Percentiles rank a stretch among this genome's conserved stretches.
phyloP scores from a whole-genome alignment of 352 stramenopile genomes.

The Phytophthora sojae region DNA sequence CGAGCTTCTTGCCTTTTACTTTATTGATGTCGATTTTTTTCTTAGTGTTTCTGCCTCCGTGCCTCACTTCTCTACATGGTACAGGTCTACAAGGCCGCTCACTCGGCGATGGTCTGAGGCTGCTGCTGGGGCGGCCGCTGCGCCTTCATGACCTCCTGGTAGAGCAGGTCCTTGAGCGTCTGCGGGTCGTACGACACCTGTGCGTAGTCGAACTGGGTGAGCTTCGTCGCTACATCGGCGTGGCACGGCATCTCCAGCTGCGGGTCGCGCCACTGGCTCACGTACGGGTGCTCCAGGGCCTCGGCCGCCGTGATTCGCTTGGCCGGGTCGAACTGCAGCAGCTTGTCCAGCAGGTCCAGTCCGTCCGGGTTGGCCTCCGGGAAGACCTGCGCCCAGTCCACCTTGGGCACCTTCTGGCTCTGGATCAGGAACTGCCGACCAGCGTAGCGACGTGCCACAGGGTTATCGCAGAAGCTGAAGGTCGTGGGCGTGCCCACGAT shows the following conservation, averaged over 20 bases:
- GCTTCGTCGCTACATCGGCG: slow-evolving; percentile 54
- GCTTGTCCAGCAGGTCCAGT: slow-evolving; percentile 85
- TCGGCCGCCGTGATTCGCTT: slow-evolving; percentile 87
- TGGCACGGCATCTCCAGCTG: slow-evolving; percentile 66
- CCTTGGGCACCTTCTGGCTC: slow-evolving; percentile 71
- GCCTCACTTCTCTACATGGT: slow-evolving; percentile 35
- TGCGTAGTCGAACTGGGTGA: slow-evolving; percentile 81
- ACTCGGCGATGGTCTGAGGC: slow-evolving; percentile 33
- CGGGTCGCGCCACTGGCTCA: slow-evolving; percentile 84
- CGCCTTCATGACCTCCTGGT: slow-evolving; percentile 85
- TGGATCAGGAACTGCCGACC: slow-evolving; percentile 84
- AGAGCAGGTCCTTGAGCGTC: slow-evolving; percentile 81
- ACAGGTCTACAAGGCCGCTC: slow-evolving; percentile 16
- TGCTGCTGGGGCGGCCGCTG: slow-evolving; percentile 33
- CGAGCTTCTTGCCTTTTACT: slow-evolving; percentile 5
- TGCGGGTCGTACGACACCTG: slow-evolving; percentile 76
- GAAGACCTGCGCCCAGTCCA: slow-evolving; percentile 83
- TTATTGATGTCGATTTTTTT: slow-evolving; percentile 14
- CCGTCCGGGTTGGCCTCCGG: slow-evolving; percentile 86
- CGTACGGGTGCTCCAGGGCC: slow-evolving; percentile 90
- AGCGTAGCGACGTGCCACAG: slow-evolving; percentile 80
- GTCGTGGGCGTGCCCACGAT: slow-evolving; percentile 85
- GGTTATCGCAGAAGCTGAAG: slow-evolving; percentile 90
- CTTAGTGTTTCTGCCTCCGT: slow-evolving; percentile 1
- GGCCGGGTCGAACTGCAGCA: slow-evolving; percentile 90